Conservation (phyloP, 495 filamentous ascomycete genomes). For the Cudoniella acicularis region DNA sequence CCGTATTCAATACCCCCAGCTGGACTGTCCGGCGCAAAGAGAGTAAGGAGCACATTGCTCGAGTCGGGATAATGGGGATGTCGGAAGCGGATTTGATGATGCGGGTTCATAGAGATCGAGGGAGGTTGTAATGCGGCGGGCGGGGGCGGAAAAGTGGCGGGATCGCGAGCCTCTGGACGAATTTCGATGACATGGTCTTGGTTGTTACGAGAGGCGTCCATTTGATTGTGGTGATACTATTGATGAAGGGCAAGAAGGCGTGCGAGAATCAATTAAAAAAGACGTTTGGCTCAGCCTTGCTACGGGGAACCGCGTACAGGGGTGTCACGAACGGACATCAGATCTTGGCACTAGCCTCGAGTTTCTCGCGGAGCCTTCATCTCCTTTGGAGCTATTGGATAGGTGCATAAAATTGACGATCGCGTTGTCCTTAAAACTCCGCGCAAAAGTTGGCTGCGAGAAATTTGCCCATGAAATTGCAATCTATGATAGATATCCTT, state of each 20-base stretch:
- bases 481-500: too few species aligned
- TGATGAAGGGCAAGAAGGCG: background rate
- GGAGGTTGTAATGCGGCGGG: background rate
- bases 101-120: constrained; percentile 2
- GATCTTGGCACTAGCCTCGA: too few species aligned
- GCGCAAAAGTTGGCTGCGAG: too few species aligned
- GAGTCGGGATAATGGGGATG: constrained; percentile 7
- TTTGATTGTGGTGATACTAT: background rate
- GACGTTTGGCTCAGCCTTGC: too few species aligned
- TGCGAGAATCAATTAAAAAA: too few species aligned
- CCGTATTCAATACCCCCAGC: constrained; percentile 6
- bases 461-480: too few species aligned
- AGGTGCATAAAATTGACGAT: too few species aligned
- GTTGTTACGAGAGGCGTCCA: background rate
- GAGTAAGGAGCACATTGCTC: constrained; percentile 4
- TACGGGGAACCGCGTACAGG: too few species aligned
- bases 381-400: too few species aligned
- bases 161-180: background rate
- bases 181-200: background rate
- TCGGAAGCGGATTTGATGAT: constrained; percentile 4
- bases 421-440: too few species aligned
- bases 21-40: constrained; percentile 5
- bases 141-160: background rate
- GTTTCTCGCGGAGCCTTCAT: too few species aligned
- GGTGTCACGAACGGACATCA: too few species aligned